Evolutionary conservation across 305 asterid species (phyloP).

Genomic region (Solanum hybrid): DNA sequence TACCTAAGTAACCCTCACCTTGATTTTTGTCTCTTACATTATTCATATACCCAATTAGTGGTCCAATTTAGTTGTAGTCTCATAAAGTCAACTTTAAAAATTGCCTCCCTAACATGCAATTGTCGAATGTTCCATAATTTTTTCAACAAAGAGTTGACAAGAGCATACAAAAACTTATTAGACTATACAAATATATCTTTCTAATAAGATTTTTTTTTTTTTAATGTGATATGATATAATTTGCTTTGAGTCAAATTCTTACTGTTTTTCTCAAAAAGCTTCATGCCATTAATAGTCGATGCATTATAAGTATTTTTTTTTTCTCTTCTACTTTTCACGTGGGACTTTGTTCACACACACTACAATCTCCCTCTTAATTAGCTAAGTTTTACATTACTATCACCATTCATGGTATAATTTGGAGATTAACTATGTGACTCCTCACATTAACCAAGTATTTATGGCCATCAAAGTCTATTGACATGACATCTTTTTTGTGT

Average conservation of each 20-base stretch:
- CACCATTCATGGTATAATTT: neutral
- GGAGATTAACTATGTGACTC: neutral
- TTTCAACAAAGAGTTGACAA: neutral
- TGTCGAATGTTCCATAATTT: neutral
- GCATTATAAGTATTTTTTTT: neutral
- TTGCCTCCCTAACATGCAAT: neutral
- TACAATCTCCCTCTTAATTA: neutral
- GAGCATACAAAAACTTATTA: neutral
- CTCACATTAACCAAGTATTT: neutral
- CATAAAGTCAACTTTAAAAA: neutral
- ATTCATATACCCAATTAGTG: neutral
- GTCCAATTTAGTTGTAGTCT: neutral
- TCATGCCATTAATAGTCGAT: neutral
- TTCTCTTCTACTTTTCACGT: neutral
- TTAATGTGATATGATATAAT: neutral
- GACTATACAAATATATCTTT: neutral
- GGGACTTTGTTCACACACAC: neutral
- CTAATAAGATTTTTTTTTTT: neutral
- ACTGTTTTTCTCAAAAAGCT: neutral
- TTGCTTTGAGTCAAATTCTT: fast-evolving
- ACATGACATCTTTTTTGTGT: neutral
- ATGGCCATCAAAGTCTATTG: neutral
- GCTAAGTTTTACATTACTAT: neutral
- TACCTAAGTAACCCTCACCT: slow-evolving; percentile 5
- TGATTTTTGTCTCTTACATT: neutral